These are phyloP conservation scores for Malus hybrid DNA, from an alignment of 331 rosid genomes.

Conservation along the genomic window DNA sequence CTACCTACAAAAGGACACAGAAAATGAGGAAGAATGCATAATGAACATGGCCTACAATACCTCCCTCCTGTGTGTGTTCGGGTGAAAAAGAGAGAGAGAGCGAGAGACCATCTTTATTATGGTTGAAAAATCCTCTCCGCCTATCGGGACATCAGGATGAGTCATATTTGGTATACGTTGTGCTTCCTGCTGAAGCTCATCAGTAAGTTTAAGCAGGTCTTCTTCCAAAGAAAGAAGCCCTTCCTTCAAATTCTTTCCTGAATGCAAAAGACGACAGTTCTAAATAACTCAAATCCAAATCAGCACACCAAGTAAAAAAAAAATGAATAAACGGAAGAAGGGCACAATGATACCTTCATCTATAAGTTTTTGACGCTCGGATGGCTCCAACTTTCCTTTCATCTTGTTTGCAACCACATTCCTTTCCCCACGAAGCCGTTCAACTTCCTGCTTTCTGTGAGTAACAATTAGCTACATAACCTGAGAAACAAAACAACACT, in stretches of 20 bases:
- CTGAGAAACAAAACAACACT: conserved; percentile 22
- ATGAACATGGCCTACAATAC: conserved; percentile 4
- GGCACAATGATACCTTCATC: conserved; percentile 64
- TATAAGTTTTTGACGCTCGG: conserved; percentile 68
- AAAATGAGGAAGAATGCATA: conserved; percentile 1
- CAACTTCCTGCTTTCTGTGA: conserved; percentile 97
- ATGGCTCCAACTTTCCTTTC: conserved; percentile 82
- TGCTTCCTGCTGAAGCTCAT: conserved; percentile 83
- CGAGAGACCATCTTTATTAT: conserved; percentile 53
- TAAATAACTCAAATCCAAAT: not conserved
- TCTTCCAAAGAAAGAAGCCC: conserved; percentile 70
- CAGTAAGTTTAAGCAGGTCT: conserved; percentile 64
- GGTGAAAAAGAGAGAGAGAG: not conserved
- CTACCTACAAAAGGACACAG: conserved; percentile 43
- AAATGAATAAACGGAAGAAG: not conserved
- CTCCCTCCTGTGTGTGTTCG: not conserved
- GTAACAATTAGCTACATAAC: conserved; percentile 55
- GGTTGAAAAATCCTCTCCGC: conserved; percentile 72
- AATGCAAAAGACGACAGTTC: not conserved
- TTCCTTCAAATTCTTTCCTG: conserved; percentile 92
- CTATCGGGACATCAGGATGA: conserved; percentile 87
- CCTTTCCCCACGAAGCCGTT: conserved; percentile 87
- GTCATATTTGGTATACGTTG: conserved; percentile 80
- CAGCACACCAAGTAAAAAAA: not conserved
- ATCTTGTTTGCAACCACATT: conserved; percentile 84